Conservation (phyloP, 257 asterid species). For the Rhazya stricta region DNA sequence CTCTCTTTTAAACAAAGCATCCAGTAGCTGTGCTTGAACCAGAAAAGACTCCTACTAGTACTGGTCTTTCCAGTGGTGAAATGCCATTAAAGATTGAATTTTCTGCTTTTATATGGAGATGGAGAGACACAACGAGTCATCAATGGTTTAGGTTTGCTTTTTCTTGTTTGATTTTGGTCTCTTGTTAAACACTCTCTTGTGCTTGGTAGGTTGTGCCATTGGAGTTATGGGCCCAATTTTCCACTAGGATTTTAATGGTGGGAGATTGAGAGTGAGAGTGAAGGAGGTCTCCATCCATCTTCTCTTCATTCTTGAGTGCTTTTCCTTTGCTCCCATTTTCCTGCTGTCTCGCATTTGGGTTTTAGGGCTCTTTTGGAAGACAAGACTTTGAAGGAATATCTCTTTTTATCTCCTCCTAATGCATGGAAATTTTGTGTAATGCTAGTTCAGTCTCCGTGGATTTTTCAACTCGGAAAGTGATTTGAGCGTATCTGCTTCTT, state of each 20-base stretch:
- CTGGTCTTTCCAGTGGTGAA: background rate
- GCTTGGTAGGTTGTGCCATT: conserved; percentile 42
- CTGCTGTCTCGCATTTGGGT: conserved; percentile 52
- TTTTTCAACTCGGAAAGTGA: conserved; percentile 21
- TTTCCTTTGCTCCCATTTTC: conserved; percentile 39
- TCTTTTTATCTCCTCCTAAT: conserved; percentile 1
- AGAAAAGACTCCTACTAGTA: conserved; percentile 4
- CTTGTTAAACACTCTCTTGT: conserved; percentile 29
- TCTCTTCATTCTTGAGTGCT: conserved; percentile 14
- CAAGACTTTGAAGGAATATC: conserved; percentile 25
- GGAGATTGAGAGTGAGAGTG: conserved; percentile 3
- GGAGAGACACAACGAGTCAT: conserved; percentile 9
- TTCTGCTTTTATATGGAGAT: background rate
- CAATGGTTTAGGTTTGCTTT: conserved; percentile 25
- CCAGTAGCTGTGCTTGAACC: background rate
- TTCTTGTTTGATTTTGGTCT: conserved; percentile 15
- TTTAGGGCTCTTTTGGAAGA: conserved; percentile 14
- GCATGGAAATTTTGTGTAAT: conserved; percentile 12
- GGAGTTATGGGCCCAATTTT: conserved; percentile 51
- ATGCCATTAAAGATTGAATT: background rate
- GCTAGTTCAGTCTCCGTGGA: conserved; percentile 21
- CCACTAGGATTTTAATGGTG: conserved; percentile 48
- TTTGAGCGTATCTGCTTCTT: conserved; percentile 12
- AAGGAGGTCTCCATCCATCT: conserved; percentile 23
- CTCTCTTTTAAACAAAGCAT: background rate